These are phyloP conservation scores for Phaeosphaeriaceae sp. DNA, from an alignment of 2,329 filamentous ascomycete genomes.

Conservation along the genomic window DNA sequence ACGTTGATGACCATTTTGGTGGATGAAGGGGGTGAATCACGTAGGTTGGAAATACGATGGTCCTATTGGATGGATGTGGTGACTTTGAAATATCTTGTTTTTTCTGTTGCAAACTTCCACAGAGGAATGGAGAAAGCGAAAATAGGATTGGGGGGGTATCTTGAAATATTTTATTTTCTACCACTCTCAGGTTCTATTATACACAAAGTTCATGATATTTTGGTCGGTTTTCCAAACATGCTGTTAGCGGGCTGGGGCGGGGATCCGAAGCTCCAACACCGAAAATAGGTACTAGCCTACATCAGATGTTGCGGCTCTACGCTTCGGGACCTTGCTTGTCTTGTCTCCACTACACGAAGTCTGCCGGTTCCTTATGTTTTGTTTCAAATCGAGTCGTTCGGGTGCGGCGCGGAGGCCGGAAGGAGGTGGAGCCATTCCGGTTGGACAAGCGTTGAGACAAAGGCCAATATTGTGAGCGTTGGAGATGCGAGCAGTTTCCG, in stretches of 20 bases:
- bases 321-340: slow-evolving; percentile 19
- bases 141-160: no score
- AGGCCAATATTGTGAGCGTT: not conserved
- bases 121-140: no score
- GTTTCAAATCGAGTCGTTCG: slow-evolving; percentile 24
- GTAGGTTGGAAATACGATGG: slow-evolving; percentile 15
- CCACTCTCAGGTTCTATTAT: slow-evolving; percentile 9
- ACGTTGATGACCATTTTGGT: slow-evolving; percentile 51
- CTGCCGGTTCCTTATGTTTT: slow-evolving; percentile 8
- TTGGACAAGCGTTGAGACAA: slow-evolving; percentile 5
- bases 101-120: no score
- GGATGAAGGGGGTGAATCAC: slow-evolving; percentile 14
- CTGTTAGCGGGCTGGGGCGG: slow-evolving; percentile 24
- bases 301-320: slow-evolving; percentile 32
- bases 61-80: slow-evolving; percentile 14
- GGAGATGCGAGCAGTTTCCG: slow-evolving; percentile 20
- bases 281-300: slow-evolving; percentile 24
- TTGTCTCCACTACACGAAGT: slow-evolving; percentile 18
- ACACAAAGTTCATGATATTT: slow-evolving; percentile 1
- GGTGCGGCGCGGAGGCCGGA: slow-evolving; percentile 34
- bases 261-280: slow-evolving; percentile 31
- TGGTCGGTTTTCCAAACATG: slow-evolving; percentile 18
- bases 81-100: no score
- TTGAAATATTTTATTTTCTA: no score
- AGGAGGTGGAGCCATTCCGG: slow-evolving; percentile 35